Base-by-base conservation (phyloP, 2,329 filamentous ascomycete genomes). In the Penicillium sp. region DNA sequence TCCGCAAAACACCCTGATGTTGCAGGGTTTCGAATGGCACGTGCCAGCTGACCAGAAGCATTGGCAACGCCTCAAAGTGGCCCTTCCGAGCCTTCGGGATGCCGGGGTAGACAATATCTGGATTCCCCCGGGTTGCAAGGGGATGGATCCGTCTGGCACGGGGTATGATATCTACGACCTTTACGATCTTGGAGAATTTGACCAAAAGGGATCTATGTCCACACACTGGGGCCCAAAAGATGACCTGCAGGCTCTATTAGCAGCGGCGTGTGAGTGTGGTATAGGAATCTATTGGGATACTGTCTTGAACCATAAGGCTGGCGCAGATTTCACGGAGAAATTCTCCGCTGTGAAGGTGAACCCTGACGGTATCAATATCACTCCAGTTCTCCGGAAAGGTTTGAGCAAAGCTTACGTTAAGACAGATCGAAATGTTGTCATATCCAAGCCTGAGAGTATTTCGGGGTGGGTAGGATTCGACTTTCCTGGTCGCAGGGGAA, bases 1-100 rank as follows among this genome's bases (percentile, higher is more conserved):
- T 8, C 64, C 69, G 10, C 70, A 75, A 35, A 76, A 76, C 56
- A 55, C 61, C 12, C 83, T 86, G 54, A 84, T 91, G 75, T 82
- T 91, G 64, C 88, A 91, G 73, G 84, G 81, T 7, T 91, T 90
- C 70, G 89, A 91, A 77, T 91, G 89, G 89, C 87, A 91, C 71
- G 81, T 86, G 4, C 86, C 87, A 2, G 82, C 83, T 47, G 84
- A 88, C 64, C 74, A 82, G 54, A 76, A 80, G 54, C 88, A 90
- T 73, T 90, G 86, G 84, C 75, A 79, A 34, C 84, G 87, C 8
- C 81, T 90, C 1, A 75, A 76, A 15, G 73, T 77, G 20, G 79
- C 80, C 4, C 70, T 89, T 0, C 81, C 84, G 0, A 76, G 77
- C 3, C 78, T 90, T 4, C 84, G 86, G 64, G 76, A 79, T 0